Percentiles rank a stretch among this genome's conserved stretches.
phyloP scores from a whole-genome alignment of 257 asterid species.

The Cordia subcordata region DNA sequence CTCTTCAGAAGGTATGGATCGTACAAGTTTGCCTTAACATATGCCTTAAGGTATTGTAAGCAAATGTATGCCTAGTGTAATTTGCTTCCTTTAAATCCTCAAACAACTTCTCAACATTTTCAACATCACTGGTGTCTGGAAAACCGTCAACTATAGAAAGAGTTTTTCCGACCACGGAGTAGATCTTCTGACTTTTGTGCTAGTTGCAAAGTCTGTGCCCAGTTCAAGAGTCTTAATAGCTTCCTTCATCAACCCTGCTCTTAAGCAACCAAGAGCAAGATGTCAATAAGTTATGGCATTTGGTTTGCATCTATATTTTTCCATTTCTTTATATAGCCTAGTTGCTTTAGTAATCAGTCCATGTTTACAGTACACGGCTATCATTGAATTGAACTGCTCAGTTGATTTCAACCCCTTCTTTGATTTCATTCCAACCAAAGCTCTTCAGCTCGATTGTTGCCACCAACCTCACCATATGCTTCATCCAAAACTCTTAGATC shows the following conservation, averaged over 20 bases:
- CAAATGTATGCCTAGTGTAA: constrained; percentile 76
- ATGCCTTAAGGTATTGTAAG: constrained; percentile 69
- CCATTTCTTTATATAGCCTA: constrained; percentile 72
- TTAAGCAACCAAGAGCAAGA: constrained; percentile 81
- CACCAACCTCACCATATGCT: constrained; percentile 77
- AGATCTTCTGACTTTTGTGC: constrained; percentile 47
- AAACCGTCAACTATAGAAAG: constrained; percentile 46
- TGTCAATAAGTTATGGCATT: constrained; percentile 75
- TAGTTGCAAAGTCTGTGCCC: constrained; percentile 35
- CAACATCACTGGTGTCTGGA: constrained; percentile 64
- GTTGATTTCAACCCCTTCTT: constrained; percentile 56
- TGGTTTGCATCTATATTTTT: constrained; percentile 58
- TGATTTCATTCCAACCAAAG: constrained; percentile 58
- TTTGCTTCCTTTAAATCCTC: constrained; percentile 54
- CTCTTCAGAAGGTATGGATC: constrained; percentile 74
- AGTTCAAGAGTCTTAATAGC: constrained; percentile 57
- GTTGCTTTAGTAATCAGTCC: constrained; percentile 79
- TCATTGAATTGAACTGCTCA: constrained; percentile 72
- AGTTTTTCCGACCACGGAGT: constrained; percentile 86
- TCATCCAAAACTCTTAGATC: constrained; percentile 64
- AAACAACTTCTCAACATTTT: constrained; percentile 63
- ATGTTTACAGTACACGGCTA: constrained; percentile 66
- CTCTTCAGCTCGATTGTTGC: constrained; percentile 61
- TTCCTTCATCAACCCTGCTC: constrained; percentile 67
- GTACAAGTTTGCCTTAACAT: constrained; percentile 72